These are phyloP conservation scores for Sclerotiophoma versabilis DNA, from an alignment of 2,329 filamentous ascomycete species.

Conservation along the genomic window DNA sequence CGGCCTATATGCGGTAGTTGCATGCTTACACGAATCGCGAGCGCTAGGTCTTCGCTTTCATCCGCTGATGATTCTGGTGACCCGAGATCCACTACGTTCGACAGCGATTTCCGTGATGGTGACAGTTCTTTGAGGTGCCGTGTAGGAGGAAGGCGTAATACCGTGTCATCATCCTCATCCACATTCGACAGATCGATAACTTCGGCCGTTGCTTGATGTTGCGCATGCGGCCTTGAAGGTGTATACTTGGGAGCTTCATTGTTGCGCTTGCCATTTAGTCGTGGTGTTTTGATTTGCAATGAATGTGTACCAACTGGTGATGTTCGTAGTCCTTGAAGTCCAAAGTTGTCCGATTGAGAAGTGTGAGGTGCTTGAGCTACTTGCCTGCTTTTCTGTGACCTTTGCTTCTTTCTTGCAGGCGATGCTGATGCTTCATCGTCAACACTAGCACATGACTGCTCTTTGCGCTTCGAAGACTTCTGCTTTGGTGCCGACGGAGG, in stretches of 20 bases:
- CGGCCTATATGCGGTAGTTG: not conserved
- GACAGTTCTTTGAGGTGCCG: not conserved
- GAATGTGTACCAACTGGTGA: not conserved
- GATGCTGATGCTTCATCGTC: not conserved
- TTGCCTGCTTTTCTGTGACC: not conserved
- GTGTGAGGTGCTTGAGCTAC: not conserved
- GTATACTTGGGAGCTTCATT: not conserved
- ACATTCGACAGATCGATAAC: not conserved
- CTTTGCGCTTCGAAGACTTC: conserved; percentile 24
- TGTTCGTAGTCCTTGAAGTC: not conserved
- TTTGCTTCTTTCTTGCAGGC: conserved; percentile 10
- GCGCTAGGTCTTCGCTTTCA: not conserved
- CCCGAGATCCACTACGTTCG: conserved; percentile 1
- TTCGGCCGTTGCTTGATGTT: not conserved
- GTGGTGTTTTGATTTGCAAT: not conserved
- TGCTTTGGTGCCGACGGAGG: conserved; percentile 16
- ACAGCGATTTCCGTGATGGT: not conserved
- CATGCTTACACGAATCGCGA: not conserved
- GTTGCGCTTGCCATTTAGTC: not conserved
- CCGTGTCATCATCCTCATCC: not conserved
- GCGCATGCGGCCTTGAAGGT: not conserved
- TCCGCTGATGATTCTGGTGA: not conserved
- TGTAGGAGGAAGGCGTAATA: not conserved
- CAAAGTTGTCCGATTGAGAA: not conserved
- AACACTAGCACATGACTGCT: not conserved